These are phyloP conservation scores for Leishmania braziliensis DNA, from an alignment of 208 protist species.

Conservation along the genomic window DNA sequence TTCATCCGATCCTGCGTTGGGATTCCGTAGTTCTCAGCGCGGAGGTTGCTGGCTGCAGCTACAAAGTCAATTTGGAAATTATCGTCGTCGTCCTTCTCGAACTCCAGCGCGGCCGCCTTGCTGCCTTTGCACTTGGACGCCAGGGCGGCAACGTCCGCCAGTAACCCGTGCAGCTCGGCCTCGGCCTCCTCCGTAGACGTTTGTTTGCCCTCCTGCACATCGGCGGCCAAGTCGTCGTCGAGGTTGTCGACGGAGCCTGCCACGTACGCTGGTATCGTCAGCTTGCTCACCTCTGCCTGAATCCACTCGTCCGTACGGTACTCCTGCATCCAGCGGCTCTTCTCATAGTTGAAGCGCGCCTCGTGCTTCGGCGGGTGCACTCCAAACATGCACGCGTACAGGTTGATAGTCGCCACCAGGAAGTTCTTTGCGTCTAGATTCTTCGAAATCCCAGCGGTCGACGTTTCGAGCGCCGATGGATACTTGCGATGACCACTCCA, in stretches of 20 bases:
- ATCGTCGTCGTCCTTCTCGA: constrained; percentile 97
- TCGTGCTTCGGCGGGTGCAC: constrained; percentile 83
- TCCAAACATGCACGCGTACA: constrained; percentile 88
- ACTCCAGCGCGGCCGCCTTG: constrained; percentile 76
- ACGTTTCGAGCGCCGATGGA: constrained; percentile 66
- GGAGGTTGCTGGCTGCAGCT: constrained; percentile 91
- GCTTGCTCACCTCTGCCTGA: constrained; percentile 30
- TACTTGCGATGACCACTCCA: constrained; percentile 92
- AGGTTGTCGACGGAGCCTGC: constrained; percentile 63
- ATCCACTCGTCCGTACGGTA: constrained; percentile 78
- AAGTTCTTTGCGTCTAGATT: constrained; percentile 66
- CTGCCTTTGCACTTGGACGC: constrained; percentile 50
- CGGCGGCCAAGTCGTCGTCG: constrained; percentile 74
- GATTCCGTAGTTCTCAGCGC: constrained; percentile 94
- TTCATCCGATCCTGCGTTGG: constrained; percentile 83
- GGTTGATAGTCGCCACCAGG: constrained; percentile 72
- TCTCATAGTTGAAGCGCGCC: constrained; percentile 81
- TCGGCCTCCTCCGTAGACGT: constrained; percentile 42
- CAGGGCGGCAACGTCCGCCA: constrained; percentile 41
- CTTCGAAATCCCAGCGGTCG: constrained; percentile 21
- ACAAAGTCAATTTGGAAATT: constrained; percentile 97
- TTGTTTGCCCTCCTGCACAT: constrained; percentile 28
- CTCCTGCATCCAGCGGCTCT: constrained; percentile 84
- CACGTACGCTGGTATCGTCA: constrained; percentile 48
- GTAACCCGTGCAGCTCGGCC: constrained; percentile 52